Evolutionary conservation across 2,329 filamentous ascomycete species (phyloP).

Genomic region (Coniochaeta ligniaria): DNA sequence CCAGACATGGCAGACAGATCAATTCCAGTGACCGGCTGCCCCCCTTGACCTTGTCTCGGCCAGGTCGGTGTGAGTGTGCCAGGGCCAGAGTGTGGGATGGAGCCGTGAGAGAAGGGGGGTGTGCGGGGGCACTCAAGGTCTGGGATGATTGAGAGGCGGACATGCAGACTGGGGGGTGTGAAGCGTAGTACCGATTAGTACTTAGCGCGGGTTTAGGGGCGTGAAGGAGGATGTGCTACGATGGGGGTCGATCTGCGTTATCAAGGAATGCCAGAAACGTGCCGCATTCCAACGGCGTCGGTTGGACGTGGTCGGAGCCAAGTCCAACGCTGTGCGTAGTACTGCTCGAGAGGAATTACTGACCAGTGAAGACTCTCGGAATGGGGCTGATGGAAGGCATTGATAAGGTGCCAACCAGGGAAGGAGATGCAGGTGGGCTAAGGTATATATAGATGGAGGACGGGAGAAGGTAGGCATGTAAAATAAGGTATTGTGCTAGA

Average conservation of each 20-base stretch:
- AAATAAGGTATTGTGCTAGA: not conserved
- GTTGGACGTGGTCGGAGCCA: not conserved
- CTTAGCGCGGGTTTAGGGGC: not conserved
- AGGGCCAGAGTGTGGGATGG: not conserved
- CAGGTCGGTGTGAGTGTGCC: not conserved
- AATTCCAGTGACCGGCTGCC: conserved; percentile 1
- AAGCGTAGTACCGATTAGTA: not conserved
- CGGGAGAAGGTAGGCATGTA: not conserved
- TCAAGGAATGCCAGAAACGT: not conserved
- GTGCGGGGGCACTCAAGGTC: not conserved
- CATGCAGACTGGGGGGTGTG: not conserved
- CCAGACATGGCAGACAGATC: conserved; percentile 2
- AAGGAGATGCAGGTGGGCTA: not conserved
- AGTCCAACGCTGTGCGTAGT: not conserved
- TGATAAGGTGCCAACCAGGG: not conserved
- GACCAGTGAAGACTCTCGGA: not conserved
- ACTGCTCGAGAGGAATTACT: not conserved
- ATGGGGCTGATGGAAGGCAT: not conserved
- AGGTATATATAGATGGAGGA: not conserved
- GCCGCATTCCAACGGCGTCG: not conserved
- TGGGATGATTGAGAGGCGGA: not conserved
- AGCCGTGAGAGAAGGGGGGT: not conserved
- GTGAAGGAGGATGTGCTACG: not conserved
- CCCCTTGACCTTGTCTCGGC: conserved; percentile 3
- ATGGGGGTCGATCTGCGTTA: not conserved